Evolutionary conservation across 352 stramenopile genomes (phyloP), one percentile per base, ranked within the genome.

Genomic region (Plasmopara viticola): DNA sequence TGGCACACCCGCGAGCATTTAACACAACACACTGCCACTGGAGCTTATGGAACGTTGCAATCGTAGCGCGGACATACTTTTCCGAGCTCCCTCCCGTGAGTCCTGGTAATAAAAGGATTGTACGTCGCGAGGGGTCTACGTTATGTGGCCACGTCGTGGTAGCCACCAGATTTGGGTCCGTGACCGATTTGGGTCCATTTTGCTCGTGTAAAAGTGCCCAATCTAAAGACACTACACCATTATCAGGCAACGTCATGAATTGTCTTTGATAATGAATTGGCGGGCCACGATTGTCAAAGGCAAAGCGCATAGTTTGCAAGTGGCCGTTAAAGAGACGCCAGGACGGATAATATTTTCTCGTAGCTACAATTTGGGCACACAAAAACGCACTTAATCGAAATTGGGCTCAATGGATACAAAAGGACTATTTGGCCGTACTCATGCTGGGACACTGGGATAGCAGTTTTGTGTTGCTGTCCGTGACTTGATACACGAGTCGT

Each of bases 11-110:
- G 30, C 78, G 68, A n/a, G 81, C 73, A 45, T 89, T 91, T 45
- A 88, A 51, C 48, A 89, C 81, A 39, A 89, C 76, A 50, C 73
- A 79, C 41, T 87, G 81, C 81, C 78, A 91, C 12, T 66, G 72
- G 6, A 63, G 28, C 13, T 59, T 38, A 29, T 75, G 48, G 33
- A 87, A 41, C 2, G 51, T 48, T 56, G 78, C 33, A 81, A 85
- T 74, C 0, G 65, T 63, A 20, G 44, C 70, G 31, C 78, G 73
- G n/a, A 92, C 83, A 66, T 92, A 92, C 34, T 78, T 76, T 57
- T 91, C 81, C 2, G 60, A 41, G 47, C 81, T 87, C 9, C 76
- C 78, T n/a, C 81, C 78, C 0, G 81, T 84, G 14, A 87, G 62
- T 28, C 81, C 81, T 1, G 79, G 76, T 7, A 88, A 56, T 5